A percentile compares a stretch with the other conserved stretches of the same genome.
Conservation (phyloP, 2,329 filamentous ascomycete species). For the Pyrenochaeta sp. region DNA sequence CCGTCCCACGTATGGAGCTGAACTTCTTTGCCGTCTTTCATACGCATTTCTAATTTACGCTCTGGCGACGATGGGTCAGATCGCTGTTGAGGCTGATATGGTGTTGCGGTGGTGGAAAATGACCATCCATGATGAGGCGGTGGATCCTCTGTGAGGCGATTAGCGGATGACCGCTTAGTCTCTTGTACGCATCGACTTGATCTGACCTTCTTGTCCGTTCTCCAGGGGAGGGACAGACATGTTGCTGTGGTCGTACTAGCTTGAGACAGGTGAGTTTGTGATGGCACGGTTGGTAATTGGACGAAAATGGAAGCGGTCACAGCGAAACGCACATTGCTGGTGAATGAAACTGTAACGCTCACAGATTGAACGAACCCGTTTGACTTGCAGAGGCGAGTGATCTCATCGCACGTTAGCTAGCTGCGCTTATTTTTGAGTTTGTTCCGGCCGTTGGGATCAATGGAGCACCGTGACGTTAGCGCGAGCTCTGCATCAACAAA, state of each 20-base stretch:
- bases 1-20: constrained; percentile 36
- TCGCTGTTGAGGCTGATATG: neutral
- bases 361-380: neutral
- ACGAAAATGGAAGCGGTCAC: neutral
- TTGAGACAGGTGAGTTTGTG: neutral
- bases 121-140: neutral
- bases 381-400: constrained; percentile 5
- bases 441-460: constrained; percentile 3
- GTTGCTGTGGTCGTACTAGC: neutral
- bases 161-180: neutral
- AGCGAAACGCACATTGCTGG: neutral
- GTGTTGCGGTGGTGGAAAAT: constrained; percentile 4
- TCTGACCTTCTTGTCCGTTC: constrained; percentile 17
- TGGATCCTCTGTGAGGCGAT: constrained; percentile 1
- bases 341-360: neutral
- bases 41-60: constrained; percentile 13
- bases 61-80: constrained; percentile 4
- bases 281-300: neutral
- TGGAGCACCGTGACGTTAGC: constrained; percentile 13
- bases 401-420: constrained; percentile 11
- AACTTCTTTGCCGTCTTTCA: constrained; percentile 31
- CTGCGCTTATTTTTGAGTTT: neutral
- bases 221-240: constrained; percentile 20
- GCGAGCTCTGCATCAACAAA: constrained; percentile 3
- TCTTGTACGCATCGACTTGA: neutral